Base-by-base conservation (phyloP, 371 early-diverging fungal genomes). In the Rhizopus microsporus region DNA sequence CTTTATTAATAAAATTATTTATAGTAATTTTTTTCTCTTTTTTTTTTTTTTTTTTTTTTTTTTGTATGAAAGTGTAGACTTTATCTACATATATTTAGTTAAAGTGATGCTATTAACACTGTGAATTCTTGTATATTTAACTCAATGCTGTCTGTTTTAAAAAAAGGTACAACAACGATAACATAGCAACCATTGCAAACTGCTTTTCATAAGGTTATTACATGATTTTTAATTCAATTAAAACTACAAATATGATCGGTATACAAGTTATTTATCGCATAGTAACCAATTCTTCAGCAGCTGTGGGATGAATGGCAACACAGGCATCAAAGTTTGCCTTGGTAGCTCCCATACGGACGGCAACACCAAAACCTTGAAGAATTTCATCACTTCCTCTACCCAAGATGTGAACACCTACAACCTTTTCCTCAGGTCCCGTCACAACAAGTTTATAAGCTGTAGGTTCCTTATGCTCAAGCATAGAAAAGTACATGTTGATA, bases 271-370 rank as follows among this genome's bases (percentile, higher is more conserved):
- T 3, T 8, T 46, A 46, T 29, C 16, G 29, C 46, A 46, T 31
- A 50, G 47, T 63, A 51, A 91, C 92, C 67, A 92, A 62, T 70
- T 92, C 99, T 69, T 99, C 99, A 12, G 91, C 88, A 56, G 95
- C 93, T n/a, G 98, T 97, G 23, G 99, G 99, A 71, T 99, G 99
- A 60, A 98, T 95, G n/a, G 98, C 98, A 34, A 99, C 96, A 47
- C 91, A 91, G 67, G 72, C 86, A 72, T 96, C 95, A 71, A 99
- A 92, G 68, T 98, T 96, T 10, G 82, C 86, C 78, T 96, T 97
- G 57, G 95, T 95, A n/a, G 98, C 96, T 6, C 95, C 94, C 91
- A 92, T 93, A 71, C 88, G 86, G 56, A 91, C 72, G n/a, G 90
- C 91, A 33, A 90, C 90, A 60, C 86, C 87, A 69, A 98, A 98